Evolutionary conservation across 352 stramenopile genomes (phyloP), one percentile per base, ranked within the genome.

Genomic region (Pythium dissimile): DNA sequence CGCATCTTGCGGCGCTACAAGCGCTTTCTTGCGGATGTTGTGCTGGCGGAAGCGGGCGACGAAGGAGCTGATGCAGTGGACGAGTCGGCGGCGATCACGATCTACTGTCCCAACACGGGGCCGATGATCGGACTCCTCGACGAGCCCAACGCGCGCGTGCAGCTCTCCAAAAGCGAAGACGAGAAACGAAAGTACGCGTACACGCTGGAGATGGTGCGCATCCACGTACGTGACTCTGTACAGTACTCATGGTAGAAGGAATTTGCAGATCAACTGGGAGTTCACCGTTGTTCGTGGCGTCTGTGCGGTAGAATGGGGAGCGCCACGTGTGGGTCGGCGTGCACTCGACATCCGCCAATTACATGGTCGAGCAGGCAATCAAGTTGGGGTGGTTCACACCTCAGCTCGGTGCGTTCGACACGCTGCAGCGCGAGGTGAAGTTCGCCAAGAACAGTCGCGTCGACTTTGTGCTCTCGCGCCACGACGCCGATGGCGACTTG

Each of bases 91-190:
- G 59, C 86, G 37, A 59, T 72, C 28, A 94, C 84, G n/a, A 72
- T 94, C 30, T 87, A 94, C 60, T 92, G 82, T 8, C 84, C 84
- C 0, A 94, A 94, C 52, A 94, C 84, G 1, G 84, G 84, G 1
- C 84, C 84, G 3, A 94, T 94, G 84, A 54, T 92, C 1, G 78
- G 81, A 0, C 67, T 94, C 12, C 59, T 94, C n/a, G 78, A 94
- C 45, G 59, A 74, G 42, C 76, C 79, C 11, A 73, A 80, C 27
- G 73, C 77, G 28, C 72, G 69, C 18, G 82, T 94, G 52, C 84
- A 89, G 66, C 52, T 94, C 24, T 94, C 84, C 27, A 87, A 86
- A 52, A 91, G 77, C 58, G 57, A 75, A 52, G 73, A 90, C 47
- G 59, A 70, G 5, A 94, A 92, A 64, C 80, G 84, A 48, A 94